Evolutionary conservation across 2,329 filamentous ascomycete species (phyloP).

Genomic region (Periconia sp.): DNA sequence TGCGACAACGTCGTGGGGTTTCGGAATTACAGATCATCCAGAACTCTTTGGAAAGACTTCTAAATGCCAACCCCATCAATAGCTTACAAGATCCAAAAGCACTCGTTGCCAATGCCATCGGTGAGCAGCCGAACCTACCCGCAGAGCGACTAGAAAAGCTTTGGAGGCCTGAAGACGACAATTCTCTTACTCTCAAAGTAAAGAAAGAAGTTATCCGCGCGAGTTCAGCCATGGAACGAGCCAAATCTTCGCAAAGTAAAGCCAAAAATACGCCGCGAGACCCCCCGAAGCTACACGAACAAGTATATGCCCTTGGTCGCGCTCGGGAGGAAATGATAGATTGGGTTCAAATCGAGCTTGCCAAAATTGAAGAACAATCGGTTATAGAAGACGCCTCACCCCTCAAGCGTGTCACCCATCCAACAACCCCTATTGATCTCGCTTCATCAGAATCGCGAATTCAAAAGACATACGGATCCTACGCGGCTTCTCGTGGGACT

Average conservation of each 20-base stretch:
- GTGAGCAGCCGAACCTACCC: slow-evolving; percentile 42
- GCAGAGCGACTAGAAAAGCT: slow-evolving; percentile 31
- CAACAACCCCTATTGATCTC: slow-evolving; percentile 12
- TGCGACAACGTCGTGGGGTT: slow-evolving; percentile 50
- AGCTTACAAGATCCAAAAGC: slow-evolving; percentile 26
- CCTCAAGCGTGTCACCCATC: slow-evolving; percentile 22
- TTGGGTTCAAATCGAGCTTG: slow-evolving; percentile 55
- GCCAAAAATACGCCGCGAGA: slow-evolving; percentile 10
- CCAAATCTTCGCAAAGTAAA: slow-evolving; percentile 22
- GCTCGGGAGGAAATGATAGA: slow-evolving; percentile 53
- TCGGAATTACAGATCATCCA: slow-evolving; percentile 52
- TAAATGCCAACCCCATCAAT: slow-evolving; percentile 39
- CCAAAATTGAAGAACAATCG: slow-evolving; percentile 44
- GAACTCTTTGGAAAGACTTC: slow-evolving; percentile 44
- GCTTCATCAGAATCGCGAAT: slow-evolving; percentile 27
- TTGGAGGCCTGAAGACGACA: slow-evolving; percentile 20
- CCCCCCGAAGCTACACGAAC: slow-evolving; percentile 21
- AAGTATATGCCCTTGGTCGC: slow-evolving; percentile 45
- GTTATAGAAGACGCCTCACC: slow-evolving; percentile 38
- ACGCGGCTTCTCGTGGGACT: slow-evolving; percentile 25
- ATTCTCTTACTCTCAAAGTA: slow-evolving; percentile 35
- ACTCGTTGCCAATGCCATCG: slow-evolving; percentile 31
- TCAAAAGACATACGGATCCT: slow-evolving; percentile 32
- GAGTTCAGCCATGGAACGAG: slow-evolving; percentile 34
- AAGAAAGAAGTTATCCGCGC: slow-evolving; percentile 44